phyloP scores from a whole-genome alignment of 306 rosid genomes.

The Begonia masoniana region DNA sequence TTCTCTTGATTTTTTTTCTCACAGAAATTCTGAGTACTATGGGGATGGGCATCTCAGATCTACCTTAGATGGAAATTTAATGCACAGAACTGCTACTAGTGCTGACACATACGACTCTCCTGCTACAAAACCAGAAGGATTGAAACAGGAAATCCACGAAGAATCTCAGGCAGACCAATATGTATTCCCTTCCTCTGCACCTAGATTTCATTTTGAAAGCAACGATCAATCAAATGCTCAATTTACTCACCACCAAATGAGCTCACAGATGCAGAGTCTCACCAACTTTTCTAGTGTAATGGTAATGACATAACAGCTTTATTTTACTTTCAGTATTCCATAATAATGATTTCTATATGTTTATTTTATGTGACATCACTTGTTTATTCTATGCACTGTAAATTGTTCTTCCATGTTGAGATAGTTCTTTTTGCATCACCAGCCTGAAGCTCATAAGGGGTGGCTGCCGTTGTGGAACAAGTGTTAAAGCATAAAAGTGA shows the following conservation, averaged over 20 bases:
- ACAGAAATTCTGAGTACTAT: constrained; percentile 74
- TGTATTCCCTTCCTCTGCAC: constrained; percentile 64
- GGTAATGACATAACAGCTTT: constrained; percentile 32
- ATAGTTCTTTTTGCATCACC: too few species aligned
- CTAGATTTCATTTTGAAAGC: constrained; percentile 59
- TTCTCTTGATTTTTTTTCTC: constrained; percentile 11
- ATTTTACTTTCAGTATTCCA: not conserved
- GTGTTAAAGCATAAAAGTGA: too few species aligned
- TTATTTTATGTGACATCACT: too few species aligned
- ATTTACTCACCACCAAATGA: constrained; percentile 54
- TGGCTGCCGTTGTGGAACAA: too few species aligned
- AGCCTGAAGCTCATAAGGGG: too few species aligned
- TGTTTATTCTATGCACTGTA: too few species aligned
- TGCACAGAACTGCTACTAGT: constrained; percentile 50
- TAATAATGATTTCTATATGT: too few species aligned
- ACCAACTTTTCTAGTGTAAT: constrained; percentile 67
- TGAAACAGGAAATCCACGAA: constrained; percentile 62
- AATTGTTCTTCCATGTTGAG: too few species aligned
- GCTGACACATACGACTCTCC: constrained; percentile 56
- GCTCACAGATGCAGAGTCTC: constrained; percentile 72
- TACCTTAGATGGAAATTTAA: constrained; percentile 50
- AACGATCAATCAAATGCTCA: constrained; percentile 46
- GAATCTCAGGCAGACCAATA: constrained; percentile 57
- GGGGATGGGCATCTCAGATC: constrained; percentile 67
- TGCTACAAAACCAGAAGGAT: constrained; percentile 59